Evolutionary conservation across 495 filamentous ascomycete species (phyloP).

Genomic region (Xylaria curta): DNA sequence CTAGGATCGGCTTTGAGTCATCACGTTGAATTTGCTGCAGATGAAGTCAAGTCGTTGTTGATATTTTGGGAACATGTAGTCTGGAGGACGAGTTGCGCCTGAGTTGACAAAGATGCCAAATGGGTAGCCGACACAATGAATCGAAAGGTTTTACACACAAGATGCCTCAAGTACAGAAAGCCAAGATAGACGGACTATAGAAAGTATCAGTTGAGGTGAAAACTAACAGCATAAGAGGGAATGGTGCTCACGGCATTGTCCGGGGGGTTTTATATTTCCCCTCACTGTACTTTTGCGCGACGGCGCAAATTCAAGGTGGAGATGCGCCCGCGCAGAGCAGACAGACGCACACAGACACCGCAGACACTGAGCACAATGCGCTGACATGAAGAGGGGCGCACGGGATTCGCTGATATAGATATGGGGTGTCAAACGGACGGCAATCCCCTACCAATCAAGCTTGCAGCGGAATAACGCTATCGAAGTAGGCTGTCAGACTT

Average conservation of each 20-base stretch:
- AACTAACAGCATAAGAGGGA: not conserved
- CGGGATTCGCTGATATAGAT: not conserved
- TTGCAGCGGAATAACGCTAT: constrained; percentile 16
- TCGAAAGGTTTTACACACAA: not conserved
- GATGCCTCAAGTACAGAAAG: not conserved
- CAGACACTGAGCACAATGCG: constrained; percentile 11
- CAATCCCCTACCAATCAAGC: constrained; percentile 14
- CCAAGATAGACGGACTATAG: not conserved
- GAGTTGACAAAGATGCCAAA: not conserved
- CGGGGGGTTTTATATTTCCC: constrained; percentile 30
- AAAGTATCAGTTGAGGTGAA: not conserved
- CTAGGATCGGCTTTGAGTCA: constrained; percentile 21
- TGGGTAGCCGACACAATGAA: not conserved
- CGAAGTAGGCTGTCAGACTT: constrained; percentile 13
- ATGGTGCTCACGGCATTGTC: constrained; percentile 3
- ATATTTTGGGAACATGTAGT: not conserved
- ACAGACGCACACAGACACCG: not conserved
- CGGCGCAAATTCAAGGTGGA: constrained; percentile 40
- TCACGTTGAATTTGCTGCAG: constrained; percentile 13
- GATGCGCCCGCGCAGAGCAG: constrained; percentile 29
- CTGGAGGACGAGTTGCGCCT: not conserved
- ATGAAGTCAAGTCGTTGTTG: not conserved
- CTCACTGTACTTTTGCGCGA: constrained; percentile 35
- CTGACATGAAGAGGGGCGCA: not conserved
- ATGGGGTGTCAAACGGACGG: not conserved